Conservation (phyloP, 768 basidiomycete genomes). For the Hericium rajendrae region DNA sequence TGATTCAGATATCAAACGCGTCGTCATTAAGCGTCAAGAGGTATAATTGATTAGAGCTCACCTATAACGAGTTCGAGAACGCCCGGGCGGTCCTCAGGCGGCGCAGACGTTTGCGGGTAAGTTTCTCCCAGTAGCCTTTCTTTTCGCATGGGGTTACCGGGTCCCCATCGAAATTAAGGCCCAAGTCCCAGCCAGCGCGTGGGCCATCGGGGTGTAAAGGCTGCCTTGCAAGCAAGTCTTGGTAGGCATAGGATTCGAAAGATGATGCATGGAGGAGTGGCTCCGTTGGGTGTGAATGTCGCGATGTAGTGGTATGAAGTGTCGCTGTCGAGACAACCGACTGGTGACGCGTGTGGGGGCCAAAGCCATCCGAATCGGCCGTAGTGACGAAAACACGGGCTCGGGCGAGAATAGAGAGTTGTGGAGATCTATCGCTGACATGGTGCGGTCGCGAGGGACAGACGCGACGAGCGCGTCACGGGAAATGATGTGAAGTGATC, state of each 20-base stretch:
- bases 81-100: constrained; percentile 22
- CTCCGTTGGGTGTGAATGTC: constrained; percentile 23
- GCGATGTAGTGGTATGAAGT: constrained; percentile 17
- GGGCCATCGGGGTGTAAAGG: constrained; percentile 35
- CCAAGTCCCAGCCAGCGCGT: constrained; percentile 21
- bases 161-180: constrained; percentile 23
- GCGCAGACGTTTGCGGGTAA: constrained; percentile 24
- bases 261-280: constrained; percentile 19
- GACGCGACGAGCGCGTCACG: not conserved
- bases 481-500: not conserved
- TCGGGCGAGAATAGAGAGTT: not conserved
- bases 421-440: constrained; percentile 8
- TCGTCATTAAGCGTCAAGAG: not conserved
- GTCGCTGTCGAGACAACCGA: constrained; percentile 23
- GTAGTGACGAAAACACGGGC: not conserved
- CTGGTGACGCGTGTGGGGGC: constrained; percentile 16
- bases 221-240: constrained; percentile 28
- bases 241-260: constrained; percentile 23
- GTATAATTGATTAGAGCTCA: constrained; percentile 15
- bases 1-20: not conserved
- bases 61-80: constrained; percentile 28
- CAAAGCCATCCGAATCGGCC: not conserved
- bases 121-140: constrained; percentile 20
- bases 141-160: constrained; percentile 23
- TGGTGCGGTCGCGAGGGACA: constrained; percentile 5